These are phyloP conservation scores for Penicillium griseofulvum DNA, from an alignment of 2,329 filamentous ascomycete genomes.

Conservation along the genomic window DNA sequence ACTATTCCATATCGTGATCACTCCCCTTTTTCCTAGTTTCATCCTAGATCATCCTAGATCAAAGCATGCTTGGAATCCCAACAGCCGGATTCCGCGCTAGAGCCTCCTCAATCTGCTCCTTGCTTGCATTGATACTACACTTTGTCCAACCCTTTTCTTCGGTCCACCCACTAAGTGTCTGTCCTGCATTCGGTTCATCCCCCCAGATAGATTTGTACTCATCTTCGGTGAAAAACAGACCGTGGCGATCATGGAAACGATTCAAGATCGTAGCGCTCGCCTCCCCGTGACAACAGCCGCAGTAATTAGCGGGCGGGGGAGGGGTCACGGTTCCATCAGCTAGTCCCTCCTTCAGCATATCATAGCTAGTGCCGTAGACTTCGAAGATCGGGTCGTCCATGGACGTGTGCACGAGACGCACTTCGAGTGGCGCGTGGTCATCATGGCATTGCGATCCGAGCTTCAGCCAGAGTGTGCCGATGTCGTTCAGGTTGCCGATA, in stretches of 20 bases:
- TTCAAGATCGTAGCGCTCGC: constrained; percentile 16
- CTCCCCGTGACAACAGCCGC: constrained; percentile 21
- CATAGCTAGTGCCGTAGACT: constrained; percentile 12
- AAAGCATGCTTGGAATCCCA: neutral
- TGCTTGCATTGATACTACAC: neutral
- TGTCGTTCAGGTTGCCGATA: constrained; percentile 13
- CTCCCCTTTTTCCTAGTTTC: neutral
- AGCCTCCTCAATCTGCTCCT: constrained; percentile 14
- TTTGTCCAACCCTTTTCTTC: neutral
- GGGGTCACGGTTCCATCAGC: constrained; percentile 8
- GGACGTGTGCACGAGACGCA: constrained; percentile 14
- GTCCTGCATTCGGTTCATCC: constrained; percentile 2
- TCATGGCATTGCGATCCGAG: constrained; percentile 8
- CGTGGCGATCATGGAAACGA: constrained; percentile 11
- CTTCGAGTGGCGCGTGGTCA: constrained; percentile 17
- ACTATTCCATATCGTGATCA: no score
- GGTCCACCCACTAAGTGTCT: neutral
- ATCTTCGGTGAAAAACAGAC: constrained; percentile 15
- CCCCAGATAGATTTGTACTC: constrained; percentile 19
- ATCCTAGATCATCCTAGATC: neutral
- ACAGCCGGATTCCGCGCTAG: neutral
- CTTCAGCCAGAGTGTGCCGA: constrained; percentile 15
- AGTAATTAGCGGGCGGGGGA: constrained; percentile 1
- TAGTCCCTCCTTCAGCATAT: neutral
- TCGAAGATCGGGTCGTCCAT: constrained; percentile 14